phyloP scores from a whole-genome alignment of 176 grass and related monocot species.

The Bothriochloa decipiens region DNA sequence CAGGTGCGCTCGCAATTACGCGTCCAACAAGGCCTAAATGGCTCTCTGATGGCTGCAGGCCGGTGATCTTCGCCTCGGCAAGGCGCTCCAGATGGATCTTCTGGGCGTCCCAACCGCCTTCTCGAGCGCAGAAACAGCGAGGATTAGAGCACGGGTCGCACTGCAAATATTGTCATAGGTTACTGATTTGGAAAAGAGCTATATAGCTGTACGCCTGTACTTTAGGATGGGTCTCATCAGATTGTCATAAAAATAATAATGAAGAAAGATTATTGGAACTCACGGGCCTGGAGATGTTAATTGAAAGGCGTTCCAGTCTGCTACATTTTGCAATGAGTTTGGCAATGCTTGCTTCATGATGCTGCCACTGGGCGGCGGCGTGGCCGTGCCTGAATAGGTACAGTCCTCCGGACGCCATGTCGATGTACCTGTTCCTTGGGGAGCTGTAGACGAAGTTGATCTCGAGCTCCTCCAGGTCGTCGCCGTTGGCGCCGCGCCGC shows the following conservation, averaged over 20 bases:
- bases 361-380: background rate
- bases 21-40: background rate
- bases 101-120: background rate
- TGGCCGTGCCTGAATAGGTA: constrained; percentile 7
- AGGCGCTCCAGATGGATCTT: background rate
- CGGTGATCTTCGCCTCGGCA: background rate
- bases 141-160: background rate
- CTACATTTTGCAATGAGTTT: constrained; percentile 16
- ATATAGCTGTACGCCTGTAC: no score
- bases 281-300: background rate
- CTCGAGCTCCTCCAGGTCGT: background rate
- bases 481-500: background rate
- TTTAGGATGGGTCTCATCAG: background rate
- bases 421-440: background rate
- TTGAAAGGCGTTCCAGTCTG: background rate
- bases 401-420: background rate
- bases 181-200: background rate
- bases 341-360: background rate
- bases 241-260: no score
- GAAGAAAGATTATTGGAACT: background rate
- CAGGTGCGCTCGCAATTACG: background rate
- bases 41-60: background rate
- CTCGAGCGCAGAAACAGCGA: constrained; percentile 4
- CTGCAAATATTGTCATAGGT: background rate
- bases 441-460: constrained; percentile 26